Percentiles rank a stretch among this genome's conserved stretches.
Conservation (phyloP, 2,329 filamentous ascomycete genomes). For the Fusarium nelsonii region DNA sequence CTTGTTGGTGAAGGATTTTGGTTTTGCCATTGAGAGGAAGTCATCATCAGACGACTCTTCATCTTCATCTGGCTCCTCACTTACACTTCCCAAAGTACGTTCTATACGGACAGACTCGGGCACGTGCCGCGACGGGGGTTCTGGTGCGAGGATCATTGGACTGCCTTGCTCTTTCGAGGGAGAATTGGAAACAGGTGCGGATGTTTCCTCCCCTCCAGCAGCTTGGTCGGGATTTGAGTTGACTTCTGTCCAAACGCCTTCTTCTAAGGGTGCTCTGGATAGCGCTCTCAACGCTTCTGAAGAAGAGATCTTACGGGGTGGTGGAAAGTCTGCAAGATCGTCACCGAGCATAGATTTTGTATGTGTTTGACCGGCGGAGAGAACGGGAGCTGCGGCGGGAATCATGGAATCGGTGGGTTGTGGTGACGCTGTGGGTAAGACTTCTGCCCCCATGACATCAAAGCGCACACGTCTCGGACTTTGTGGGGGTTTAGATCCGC, state of each 20-base stretch:
- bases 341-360: constrained; percentile 54
- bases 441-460: constrained; percentile 70
- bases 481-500: constrained; percentile 61
- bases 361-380: constrained; percentile 44
- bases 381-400: constrained; percentile 45
- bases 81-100: constrained; percentile 43
- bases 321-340: constrained; percentile 56
- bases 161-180: constrained; percentile 9
- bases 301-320: constrained; percentile 67
- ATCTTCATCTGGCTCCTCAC: constrained; percentile 46
- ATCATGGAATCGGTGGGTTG: constrained; percentile 53
- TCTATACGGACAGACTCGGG: constrained; percentile 36
- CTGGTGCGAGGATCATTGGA: constrained; percentile 28
- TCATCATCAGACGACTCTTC: constrained; percentile 57
- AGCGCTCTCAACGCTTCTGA: constrained; percentile 66
- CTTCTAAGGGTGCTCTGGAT: constrained; percentile 64
- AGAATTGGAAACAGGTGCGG: constrained; percentile 16
- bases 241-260: constrained; percentile 64
- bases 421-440: constrained; percentile 70
- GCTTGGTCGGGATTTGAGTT: constrained; percentile 52
- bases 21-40: constrained; percentile 57
- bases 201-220: constrained; percentile 34
- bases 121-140: constrained; percentile 32
- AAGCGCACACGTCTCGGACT: constrained; percentile 74
- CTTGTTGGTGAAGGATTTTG: constrained; percentile 50